Evolutionary conservation across 2,329 filamentous ascomycete species (phyloP).

Genomic region (Pestalotiopsis sp.): DNA sequence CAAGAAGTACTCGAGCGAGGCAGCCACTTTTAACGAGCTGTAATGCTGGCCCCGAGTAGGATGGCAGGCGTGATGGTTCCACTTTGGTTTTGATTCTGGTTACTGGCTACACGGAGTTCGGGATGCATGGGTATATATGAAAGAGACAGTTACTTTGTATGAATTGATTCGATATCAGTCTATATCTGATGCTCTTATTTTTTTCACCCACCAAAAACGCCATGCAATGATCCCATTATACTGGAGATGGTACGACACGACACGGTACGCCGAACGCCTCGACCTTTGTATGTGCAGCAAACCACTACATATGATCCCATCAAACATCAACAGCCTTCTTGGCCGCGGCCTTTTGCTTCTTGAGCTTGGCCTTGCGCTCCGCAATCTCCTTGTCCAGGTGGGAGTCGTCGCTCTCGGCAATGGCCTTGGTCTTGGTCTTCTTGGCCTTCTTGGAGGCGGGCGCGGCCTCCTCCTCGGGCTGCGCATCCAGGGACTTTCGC

Average conservation of each 20-base stretch:
- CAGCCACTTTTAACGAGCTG: constrained; percentile 37
- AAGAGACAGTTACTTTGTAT: not conserved
- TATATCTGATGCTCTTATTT: not conserved
- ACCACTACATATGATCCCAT: constrained; percentile 15
- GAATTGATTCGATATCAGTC: constrained; percentile 2
- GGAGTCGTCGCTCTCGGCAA: constrained; percentile 50
- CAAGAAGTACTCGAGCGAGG: constrained; percentile 35
- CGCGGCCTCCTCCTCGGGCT: constrained; percentile 18
- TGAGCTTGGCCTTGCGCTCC: constrained; percentile 59
- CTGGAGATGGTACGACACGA: constrained; percentile 5
- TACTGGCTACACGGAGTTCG: not conserved
- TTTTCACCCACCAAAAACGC: constrained; percentile 15
- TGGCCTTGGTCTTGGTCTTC: constrained; percentile 28
- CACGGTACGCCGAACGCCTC: constrained; percentile 12
- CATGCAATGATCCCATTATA: constrained; percentile 14
- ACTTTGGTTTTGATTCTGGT: not conserved
- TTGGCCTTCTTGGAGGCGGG: constrained; percentile 29
- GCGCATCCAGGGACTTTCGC: constrained; percentile 51
- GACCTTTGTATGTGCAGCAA: constrained; percentile 19
- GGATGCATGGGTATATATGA: not conserved
- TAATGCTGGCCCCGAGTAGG: constrained; percentile 22
- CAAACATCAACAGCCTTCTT: constrained; percentile 53
- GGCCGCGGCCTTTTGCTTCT: constrained; percentile 61
- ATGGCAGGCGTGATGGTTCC: not conserved
- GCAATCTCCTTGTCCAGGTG: constrained; percentile 61